Evolutionary conservation across 2,329 filamentous ascomycete genomes (phyloP).

Genomic region (Arthrobotrys sphaeroides): DNA sequence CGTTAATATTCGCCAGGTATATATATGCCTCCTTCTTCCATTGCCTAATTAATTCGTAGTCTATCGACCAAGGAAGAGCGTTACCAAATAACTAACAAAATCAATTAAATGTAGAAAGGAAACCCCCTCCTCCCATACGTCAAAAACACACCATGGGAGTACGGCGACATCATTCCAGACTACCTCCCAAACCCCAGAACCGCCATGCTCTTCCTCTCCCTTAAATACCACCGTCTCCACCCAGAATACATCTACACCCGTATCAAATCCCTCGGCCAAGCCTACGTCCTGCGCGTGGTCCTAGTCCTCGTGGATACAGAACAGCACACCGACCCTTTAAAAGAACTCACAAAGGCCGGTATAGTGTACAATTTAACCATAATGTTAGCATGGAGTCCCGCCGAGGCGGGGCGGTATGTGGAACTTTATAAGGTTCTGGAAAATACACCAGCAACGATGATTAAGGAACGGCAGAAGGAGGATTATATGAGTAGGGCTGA

Average conservation of each 20-base stretch:
- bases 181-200: constrained; percentile 88
- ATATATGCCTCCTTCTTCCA: too few relatives aligned
- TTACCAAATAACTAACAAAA: not conserved
- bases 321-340: constrained; percentile 81
- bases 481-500: constrained; percentile 86
- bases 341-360: constrained; percentile 90
- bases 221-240: constrained; percentile 97
- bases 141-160: constrained; percentile 89
- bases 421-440: constrained; percentile 96
- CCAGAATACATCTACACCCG: constrained; percentile 98
- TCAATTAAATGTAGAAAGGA: constrained; percentile 74
- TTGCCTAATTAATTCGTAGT: too few relatives aligned
- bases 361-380: constrained; percentile 92
- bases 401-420: constrained; percentile 91
- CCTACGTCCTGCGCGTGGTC: constrained; percentile 87
- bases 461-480: constrained; percentile 83
- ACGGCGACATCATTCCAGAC: constrained; percentile 94
- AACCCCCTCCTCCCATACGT: constrained; percentile 90
- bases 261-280: constrained; percentile 82
- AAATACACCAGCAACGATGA: constrained; percentile 80
- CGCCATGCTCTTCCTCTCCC: constrained; percentile 88
- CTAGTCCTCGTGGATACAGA: constrained; percentile 91
- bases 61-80: too few relatives aligned
- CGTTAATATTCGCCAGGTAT: constrained; percentile 58
- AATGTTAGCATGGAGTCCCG: constrained; percentile 91